A percentile compares a stretch with the other conserved stretches of the same genome.
phyloP scores from a whole-genome alignment of 768 basidiomycete species.

The Pleurotus djamor region DNA sequence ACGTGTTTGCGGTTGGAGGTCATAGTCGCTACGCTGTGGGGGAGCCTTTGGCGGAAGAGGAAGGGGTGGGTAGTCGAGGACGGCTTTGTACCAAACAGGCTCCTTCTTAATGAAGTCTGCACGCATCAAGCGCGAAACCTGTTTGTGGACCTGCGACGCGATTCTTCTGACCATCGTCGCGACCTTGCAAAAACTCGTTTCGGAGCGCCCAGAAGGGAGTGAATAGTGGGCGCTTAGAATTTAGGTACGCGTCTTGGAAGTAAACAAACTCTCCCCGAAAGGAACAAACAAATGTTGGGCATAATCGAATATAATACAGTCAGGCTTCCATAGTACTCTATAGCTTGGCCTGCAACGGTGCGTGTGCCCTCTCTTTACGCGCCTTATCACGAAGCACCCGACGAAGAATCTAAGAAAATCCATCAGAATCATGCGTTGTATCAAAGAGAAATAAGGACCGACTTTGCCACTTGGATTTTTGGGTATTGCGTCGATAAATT shows the following conservation, averaged over 20 bases:
- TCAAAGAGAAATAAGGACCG: constrained; percentile 15
- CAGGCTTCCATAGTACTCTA: background rate
- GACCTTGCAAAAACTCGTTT: background rate
- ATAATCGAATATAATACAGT: too few species aligned
- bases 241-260: too few species aligned
- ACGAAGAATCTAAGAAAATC: constrained; percentile 30
- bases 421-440: background rate
- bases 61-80: constrained; percentile 85
- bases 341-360: background rate
- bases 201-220: background rate
- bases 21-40: constrained; percentile 53
- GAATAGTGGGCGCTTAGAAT: background rate
- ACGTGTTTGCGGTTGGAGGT: constrained; percentile 31
- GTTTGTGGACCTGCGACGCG: constrained; percentile 86
- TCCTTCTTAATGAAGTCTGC: constrained; percentile 58
- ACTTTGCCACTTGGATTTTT: constrained; percentile 76
- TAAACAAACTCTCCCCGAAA: too few species aligned
- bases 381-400: constrained; percentile 54
- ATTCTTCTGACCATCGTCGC: constrained; percentile 70
- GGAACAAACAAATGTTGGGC: too few species aligned
- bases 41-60: constrained; percentile 78
- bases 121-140: constrained; percentile 77
- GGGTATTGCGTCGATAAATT: constrained; percentile 60
- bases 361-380: background rate
- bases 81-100: constrained; percentile 84